Evolutionary conservation across 2,329 filamentous ascomycete genomes (phyloP), one percentile per base, ranked within the genome.

Genomic region (Ophiostoma australiae): DNA sequence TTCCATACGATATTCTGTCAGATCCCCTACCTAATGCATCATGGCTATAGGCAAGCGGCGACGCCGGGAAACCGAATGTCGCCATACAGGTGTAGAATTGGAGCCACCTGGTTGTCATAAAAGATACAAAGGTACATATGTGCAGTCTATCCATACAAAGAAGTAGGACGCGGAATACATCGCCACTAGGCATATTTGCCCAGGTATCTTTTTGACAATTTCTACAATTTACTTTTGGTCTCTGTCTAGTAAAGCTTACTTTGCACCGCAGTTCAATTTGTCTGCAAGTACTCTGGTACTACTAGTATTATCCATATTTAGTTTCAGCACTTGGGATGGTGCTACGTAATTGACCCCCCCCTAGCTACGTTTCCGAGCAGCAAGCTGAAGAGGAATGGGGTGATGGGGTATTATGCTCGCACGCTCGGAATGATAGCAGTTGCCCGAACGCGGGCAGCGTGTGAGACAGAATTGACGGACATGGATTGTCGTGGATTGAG

Each of bases 261-360:
- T 11, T 63, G 58, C 15, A 17, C 7, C 27, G 11, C 15, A 23
- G 3, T n/a, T 27, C n/a, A 13, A 10, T 4, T 27, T 58, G 23
- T 58, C 23, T 23, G n/a, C 44, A 17, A 17, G 44, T 11, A 39
- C 37, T 48, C 17, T 48, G 1, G 44, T 20, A n/a, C 4, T n/a
- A 20, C 17, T 27, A 13, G 44, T 48, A 58, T 58, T 58, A 27
- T 58, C 20, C 52, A 27, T 58, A 27, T 58, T 8, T 31, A 58
- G 52, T 58, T 31, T 58, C 52, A 15, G 23, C 52, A 58, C 52
- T 58, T 58, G 52, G n/a, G 23, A 63, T 17, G 58, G 58, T 63
- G 58, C 58, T 63, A 63, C 58, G 58, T 63, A 63, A 63, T 63
- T 63, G 58, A 33, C 27, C 58, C 44, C 58, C 44, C 58, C 58